These are phyloP conservation scores for Blastobotrys indianensis DNA, from an alignment of 1,139 yeast genomes.

Conservation along the genomic window DNA sequence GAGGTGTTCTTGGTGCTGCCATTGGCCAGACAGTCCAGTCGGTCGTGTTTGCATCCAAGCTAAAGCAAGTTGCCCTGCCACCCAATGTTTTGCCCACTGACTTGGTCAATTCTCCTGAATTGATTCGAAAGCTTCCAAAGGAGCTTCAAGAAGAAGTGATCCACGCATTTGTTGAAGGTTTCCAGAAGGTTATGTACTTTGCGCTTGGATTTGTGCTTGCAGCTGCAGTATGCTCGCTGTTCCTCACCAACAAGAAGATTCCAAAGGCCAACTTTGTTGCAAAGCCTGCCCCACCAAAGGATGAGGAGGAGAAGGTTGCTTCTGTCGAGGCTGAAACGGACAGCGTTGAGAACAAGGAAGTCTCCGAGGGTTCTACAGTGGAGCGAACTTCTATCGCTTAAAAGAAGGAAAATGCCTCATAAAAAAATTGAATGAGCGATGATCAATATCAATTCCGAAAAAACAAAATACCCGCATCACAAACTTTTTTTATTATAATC, in stretches of 20 bases:
- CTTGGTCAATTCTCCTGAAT: slow-evolving; percentile 21
- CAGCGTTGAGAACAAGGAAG: too few relatives aligned
- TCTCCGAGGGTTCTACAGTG: too few relatives aligned
- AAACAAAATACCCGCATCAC: too few relatives aligned
- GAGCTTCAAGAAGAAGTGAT: slow-evolving; percentile 15
- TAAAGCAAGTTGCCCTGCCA: slow-evolving; percentile 13
- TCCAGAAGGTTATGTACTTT: slow-evolving; percentile 22
- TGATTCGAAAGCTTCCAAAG: slow-evolving; percentile 17
- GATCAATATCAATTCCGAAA: too few relatives aligned
- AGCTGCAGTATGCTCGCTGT: slow-evolving; percentile 16
- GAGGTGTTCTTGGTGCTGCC: slow-evolving; percentile 46
- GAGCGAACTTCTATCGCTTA: too few relatives aligned
- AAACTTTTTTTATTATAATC: too few relatives aligned
- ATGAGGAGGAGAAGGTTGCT: slow-evolving; percentile 2
- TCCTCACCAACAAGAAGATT: slow-evolving; percentile 22
- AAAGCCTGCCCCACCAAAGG: neutral
- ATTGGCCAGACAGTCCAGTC: slow-evolving; percentile 46
- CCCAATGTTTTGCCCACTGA: slow-evolving; percentile 10
- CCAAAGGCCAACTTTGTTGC: slow-evolving; percentile 12
- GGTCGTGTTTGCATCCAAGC: slow-evolving; percentile 24
- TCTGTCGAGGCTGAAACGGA: neutral
- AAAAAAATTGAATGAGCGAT: too few relatives aligned
- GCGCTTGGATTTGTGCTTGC: slow-evolving; percentile 19
- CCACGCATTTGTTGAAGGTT: slow-evolving; percentile 22
- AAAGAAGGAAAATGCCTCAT: too few relatives aligned